Conservation (phyloP, 169 alveolate genomes). For the Neospora caninum region DNA sequence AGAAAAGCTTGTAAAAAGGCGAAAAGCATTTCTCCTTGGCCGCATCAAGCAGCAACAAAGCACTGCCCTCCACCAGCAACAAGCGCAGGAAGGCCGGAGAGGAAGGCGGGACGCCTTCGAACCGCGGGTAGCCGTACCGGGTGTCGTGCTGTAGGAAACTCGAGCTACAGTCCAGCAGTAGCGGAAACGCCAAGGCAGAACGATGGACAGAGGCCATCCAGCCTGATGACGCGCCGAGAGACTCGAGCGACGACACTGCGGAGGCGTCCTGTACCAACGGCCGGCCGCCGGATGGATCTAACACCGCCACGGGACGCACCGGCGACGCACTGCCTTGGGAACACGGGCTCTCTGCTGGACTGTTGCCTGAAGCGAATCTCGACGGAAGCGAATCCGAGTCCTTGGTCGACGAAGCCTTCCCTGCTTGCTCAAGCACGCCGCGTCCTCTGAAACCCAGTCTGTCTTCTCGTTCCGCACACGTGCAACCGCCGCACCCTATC, state of each 20-base stretch:
- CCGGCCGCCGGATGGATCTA: neutral
- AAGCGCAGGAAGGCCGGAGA: constrained; percentile 22
- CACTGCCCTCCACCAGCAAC: constrained; percentile 1
- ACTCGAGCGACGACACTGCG: neutral
- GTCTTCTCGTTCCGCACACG: neutral
- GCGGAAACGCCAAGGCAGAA: neutral
- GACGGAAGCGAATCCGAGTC: neutral
- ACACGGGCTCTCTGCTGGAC: neutral
- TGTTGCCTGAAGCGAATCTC: neutral
- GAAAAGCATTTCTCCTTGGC: constrained; percentile 3
- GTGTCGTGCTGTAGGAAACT: neutral
- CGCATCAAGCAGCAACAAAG: neutral
- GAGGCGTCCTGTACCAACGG: neutral
- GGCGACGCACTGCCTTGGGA: neutral
- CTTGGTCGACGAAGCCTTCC: neutral
- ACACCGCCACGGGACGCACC: neutral
- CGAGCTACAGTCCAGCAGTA: neutral
- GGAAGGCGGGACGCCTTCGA: constrained; percentile 20
- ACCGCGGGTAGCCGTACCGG: constrained; percentile 21
- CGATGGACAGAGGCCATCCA: neutral
- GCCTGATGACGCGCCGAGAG: neutral
- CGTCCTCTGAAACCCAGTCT: neutral
- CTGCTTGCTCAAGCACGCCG: no score
- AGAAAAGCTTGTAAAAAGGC: neutral
- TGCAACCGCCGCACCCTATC: neutral